A percentile compares a stretch with the other conserved stretches of the same genome.
Evolutionary conservation across 2,329 filamentous ascomycete genomes (phyloP).

Genomic region (Xylaria sp.): DNA sequence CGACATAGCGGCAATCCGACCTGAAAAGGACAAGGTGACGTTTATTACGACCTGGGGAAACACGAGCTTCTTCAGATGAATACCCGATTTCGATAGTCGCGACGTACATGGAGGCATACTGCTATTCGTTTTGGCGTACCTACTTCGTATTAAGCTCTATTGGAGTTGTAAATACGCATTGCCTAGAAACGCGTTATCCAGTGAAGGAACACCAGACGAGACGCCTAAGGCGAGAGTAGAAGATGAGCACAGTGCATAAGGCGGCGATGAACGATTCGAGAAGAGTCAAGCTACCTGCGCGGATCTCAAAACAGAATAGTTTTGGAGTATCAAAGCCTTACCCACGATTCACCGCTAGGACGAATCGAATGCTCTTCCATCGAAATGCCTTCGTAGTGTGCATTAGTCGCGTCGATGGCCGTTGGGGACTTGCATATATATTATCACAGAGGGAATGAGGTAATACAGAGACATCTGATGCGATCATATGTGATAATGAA

Average conservation of each 20-base stretch:
- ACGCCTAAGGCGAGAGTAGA: conserved; percentile 30
- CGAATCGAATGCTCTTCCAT: background rate
- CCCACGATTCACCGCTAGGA: conserved; percentile 24
- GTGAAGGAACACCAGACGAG: background rate
- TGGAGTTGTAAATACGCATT: background rate
- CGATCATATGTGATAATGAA: background rate
- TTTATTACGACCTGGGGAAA: background rate
- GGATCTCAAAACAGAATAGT: background rate
- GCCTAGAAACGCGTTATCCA: background rate
- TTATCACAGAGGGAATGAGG: too few relatives aligned
- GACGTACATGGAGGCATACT: too few relatives aligned
- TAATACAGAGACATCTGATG: too few relatives aligned
- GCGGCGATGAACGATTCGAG: conserved; percentile 16
- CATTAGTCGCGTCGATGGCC: too few relatives aligned
- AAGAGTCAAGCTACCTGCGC: too few relatives aligned
- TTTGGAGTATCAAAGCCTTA: too few relatives aligned
- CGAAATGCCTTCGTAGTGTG: too few relatives aligned
- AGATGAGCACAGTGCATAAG: conserved; percentile 25
- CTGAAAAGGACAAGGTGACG: conserved; percentile 4
- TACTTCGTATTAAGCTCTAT: background rate
- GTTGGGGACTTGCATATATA: too few relatives aligned
- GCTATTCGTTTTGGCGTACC: too few relatives aligned
- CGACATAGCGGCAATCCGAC: conserved; percentile 6
- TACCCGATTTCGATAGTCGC: background rate
- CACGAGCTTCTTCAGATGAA: background rate